These are phyloP conservation scores for Arthrobotrys iridis DNA, from an alignment of 2,329 filamentous ascomycete species.

Conservation along the genomic window DNA sequence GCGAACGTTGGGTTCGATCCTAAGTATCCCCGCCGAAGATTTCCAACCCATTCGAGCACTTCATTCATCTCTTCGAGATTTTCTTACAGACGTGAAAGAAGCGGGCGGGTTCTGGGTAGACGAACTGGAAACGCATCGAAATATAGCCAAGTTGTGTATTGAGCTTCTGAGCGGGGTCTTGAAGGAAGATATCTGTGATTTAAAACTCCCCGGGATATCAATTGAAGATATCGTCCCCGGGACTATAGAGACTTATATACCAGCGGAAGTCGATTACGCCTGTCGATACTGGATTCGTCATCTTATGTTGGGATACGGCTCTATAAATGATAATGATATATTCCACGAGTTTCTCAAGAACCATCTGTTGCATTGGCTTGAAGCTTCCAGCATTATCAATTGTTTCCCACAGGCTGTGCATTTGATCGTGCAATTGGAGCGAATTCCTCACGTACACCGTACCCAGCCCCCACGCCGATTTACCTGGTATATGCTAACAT, in stretches of 20 bases:
- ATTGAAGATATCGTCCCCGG: constrained; percentile 56
- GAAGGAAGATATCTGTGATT: constrained; percentile 56
- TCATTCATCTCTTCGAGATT: constrained; percentile 53
- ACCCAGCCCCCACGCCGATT: no score
- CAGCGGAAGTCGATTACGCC: constrained; percentile 59
- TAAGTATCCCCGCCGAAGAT: neutral
- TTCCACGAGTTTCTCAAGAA: neutral
- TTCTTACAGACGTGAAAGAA: constrained; percentile 56
- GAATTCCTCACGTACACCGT: no score
- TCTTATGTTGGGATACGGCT: neutral
- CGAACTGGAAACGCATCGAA: neutral
- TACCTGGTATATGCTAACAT: no score
- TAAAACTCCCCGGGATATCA: constrained; percentile 58
- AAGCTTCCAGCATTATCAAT: neutral
- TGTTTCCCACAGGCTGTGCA: no score
- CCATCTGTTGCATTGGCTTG: neutral
- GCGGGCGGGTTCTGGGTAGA: constrained; percentile 32
- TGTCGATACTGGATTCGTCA: constrained; percentile 1
- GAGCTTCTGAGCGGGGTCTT: neutral
- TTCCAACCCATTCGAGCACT: neutral
- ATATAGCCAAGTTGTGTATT: neutral
- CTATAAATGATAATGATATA: neutral
- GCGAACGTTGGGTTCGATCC: neutral
- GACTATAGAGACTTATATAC: constrained; percentile 56
- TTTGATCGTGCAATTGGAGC: no score